Evolutionary conservation across 768 basidiomycete genomes (phyloP).

Genomic region (Hypsizygus marmoreus): DNA sequence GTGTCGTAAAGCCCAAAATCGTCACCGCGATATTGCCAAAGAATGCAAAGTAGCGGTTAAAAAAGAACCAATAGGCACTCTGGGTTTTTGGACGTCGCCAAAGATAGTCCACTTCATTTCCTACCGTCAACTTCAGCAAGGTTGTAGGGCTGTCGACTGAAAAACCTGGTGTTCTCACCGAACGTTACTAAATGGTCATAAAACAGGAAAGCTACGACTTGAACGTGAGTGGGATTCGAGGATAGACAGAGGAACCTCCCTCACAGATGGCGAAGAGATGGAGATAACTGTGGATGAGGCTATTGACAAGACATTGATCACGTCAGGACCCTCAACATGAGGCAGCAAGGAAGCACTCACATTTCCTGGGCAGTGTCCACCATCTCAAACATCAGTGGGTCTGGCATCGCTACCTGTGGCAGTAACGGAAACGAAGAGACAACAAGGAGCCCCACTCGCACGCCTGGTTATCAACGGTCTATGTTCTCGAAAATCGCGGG

Average conservation of each 20-base stretch:
- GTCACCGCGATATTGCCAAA: conserved; percentile 37
- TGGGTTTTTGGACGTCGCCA: conserved; percentile 43
- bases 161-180: conserved; percentile 31
- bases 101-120: conserved; percentile 41
- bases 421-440: not conserved
- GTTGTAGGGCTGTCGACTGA: conserved; percentile 1
- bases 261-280: conserved; percentile 35
- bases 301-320: too few species aligned
- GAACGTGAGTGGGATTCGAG: not conserved
- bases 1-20: conserved; percentile 29
- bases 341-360: conserved; percentile 1
- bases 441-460: not conserved
- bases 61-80: conserved; percentile 46
- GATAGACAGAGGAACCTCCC: conserved; percentile 11
- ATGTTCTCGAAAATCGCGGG: too few species aligned
- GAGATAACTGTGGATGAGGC: conserved; percentile 30
- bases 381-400: conserved; percentile 9
- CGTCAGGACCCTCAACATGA: too few species aligned
- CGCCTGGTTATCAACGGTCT: too few species aligned
- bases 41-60: conserved; percentile 52
- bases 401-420: conserved; percentile 11
- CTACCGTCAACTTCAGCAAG: conserved; percentile 20
- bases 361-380: conserved; percentile 10
- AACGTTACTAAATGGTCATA: conserved; percentile 42
- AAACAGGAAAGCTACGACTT: conserved; percentile 34